Conservation (phyloP, 2,329 filamentous ascomycete species). For the Aspergillus phoenicis region DNA sequence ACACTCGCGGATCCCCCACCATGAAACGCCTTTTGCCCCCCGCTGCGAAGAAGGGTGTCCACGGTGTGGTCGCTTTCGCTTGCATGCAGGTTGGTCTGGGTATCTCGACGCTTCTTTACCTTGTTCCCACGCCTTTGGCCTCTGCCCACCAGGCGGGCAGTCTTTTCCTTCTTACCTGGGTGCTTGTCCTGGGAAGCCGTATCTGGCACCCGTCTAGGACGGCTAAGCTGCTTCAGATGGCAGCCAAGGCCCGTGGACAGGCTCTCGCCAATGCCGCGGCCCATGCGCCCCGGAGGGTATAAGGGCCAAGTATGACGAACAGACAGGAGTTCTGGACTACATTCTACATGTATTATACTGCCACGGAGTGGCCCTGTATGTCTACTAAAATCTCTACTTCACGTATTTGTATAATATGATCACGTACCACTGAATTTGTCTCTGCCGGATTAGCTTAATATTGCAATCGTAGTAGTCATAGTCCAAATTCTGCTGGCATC, state of each 20-base stretch:
- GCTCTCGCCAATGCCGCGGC: slow-evolving; percentile 27
- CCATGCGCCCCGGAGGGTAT: slow-evolving; percentile 27
- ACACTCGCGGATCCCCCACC: slow-evolving; percentile 67
- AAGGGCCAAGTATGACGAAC: not conserved
- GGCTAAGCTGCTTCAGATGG: slow-evolving; percentile 58
- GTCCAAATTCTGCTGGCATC: too few relatives aligned
- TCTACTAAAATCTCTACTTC: slow-evolving; percentile 26
- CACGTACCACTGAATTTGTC: not conserved
- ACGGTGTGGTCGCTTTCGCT: slow-evolving; percentile 81
- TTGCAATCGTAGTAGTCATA: not conserved
- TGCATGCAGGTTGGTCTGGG: slow-evolving; percentile 81
- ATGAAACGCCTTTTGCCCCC: slow-evolving; percentile 62
- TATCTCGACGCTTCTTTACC: slow-evolving; percentile 88
- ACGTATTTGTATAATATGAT: slow-evolving; percentile 4
- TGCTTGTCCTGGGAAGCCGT: slow-evolving; percentile 75
- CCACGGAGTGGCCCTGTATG: slow-evolving; percentile 22
- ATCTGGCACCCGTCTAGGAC: slow-evolving; percentile 72
- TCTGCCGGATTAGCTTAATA: not conserved
- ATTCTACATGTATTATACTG: slow-evolving; percentile 1
- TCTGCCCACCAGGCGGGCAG: slow-evolving; percentile 92
- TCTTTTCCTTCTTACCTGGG: slow-evolving; percentile 79
- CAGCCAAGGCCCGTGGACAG: slow-evolving; percentile 39
- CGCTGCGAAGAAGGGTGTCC: slow-evolving; percentile 67
- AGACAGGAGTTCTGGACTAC: not conserved
- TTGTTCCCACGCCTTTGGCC: slow-evolving; percentile 85